phyloP scores from a whole-genome alignment of 2,329 filamentous ascomycete genomes.

The Orbilia oligospora region DNA sequence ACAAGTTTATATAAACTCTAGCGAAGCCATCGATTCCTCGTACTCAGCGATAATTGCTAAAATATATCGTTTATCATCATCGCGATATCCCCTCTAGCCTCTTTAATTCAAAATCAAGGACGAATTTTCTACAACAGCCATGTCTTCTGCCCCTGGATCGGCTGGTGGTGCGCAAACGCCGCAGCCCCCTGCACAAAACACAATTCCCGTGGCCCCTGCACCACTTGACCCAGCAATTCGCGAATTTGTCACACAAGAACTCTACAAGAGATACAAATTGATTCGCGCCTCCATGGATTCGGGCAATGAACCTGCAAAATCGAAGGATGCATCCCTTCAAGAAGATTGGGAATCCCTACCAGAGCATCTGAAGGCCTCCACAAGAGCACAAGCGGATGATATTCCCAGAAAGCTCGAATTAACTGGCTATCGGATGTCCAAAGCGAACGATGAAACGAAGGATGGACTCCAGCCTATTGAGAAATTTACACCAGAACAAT shows the following conservation, averaged over 20 bases:
- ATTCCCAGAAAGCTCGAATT: constrained; percentile 51
- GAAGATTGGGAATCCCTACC: constrained; percentile 43
- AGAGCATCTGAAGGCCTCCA: constrained; percentile 45
- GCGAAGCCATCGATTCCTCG: neutral
- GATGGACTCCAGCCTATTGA: constrained; percentile 19
- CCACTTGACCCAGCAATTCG: constrained; percentile 37
- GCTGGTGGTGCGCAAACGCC: constrained; percentile 1
- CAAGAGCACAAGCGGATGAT: constrained; percentile 48
- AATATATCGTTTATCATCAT: neutral
- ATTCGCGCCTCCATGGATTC: constrained; percentile 32
- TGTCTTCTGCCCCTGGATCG: neutral
- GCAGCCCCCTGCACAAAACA: constrained; percentile 12
- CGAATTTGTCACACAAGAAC: constrained; percentile 39
- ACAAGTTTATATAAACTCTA: constrained; percentile 15
- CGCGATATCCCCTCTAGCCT: neutral
- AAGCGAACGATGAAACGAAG: neutral
- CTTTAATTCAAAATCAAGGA: neutral
- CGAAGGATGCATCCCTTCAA: constrained; percentile 44
- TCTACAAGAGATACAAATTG: constrained; percentile 54
- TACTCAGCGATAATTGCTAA: neutral
- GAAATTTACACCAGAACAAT: constrained; percentile 32
- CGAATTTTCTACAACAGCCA: neutral
- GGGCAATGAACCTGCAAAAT: constrained; percentile 20
- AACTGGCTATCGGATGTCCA: constrained; percentile 29
- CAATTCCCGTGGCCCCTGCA: constrained; percentile 14